A percentile compares a stretch with the other conserved stretches of the same genome.
Evolutionary conservation across 805 yeast species (phyloP).

Genomic region (Blastobotrys peoriensis): DNA sequence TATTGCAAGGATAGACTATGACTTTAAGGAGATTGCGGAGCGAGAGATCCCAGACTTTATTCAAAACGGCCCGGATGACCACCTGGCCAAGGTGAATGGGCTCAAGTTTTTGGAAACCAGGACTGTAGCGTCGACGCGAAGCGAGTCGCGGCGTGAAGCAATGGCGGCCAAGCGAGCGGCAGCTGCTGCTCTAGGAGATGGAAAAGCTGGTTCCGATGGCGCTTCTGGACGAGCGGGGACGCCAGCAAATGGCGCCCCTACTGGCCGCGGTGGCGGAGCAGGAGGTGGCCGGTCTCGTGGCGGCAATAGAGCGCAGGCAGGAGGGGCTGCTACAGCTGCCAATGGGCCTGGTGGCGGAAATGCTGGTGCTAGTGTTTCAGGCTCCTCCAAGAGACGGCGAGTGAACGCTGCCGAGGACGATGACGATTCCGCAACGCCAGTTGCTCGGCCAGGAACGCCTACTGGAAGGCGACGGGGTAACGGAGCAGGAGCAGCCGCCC

Average conservation of each 20-base stretch:
- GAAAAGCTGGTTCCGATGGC: conserved; percentile 4
- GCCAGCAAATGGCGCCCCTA: conserved; percentile 2
- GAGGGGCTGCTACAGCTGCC: conserved; percentile 7
- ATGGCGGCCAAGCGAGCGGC: conserved; percentile 79
- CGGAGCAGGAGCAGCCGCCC: conserved; percentile 15
- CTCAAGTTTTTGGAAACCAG: conserved; percentile 35
- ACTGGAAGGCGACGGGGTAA: conserved; percentile 12
- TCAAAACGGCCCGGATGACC: conserved; percentile 72
- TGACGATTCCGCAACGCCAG: conserved; percentile 2
- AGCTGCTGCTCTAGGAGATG: conserved; percentile 23
- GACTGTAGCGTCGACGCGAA: conserved; percentile 53
- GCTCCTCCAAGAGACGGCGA: conserved; percentile 9
- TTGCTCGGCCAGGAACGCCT: conserved; percentile 18
- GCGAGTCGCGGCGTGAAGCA: conserved; percentile 88
- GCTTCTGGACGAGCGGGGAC: conserved; percentile 3
- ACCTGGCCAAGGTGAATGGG: conserved; percentile 74
- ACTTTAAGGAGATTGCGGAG: conserved; percentile 65
- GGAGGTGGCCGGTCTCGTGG: conserved; percentile 12
- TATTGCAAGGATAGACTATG: conserved; percentile 68
- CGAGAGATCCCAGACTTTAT: conserved; percentile 78
- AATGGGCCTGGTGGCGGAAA: conserved; percentile 6
- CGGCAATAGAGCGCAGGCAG: conserved; percentile 17
- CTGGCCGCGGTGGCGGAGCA: conserved; percentile 10
- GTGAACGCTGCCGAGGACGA: conserved; percentile 9
- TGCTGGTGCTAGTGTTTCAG: background rate